Percentiles rank a stretch among this genome's conserved stretches.
Conservation (phyloP, 352 stramenopile species). For the Phytophthora sp. region DNA sequence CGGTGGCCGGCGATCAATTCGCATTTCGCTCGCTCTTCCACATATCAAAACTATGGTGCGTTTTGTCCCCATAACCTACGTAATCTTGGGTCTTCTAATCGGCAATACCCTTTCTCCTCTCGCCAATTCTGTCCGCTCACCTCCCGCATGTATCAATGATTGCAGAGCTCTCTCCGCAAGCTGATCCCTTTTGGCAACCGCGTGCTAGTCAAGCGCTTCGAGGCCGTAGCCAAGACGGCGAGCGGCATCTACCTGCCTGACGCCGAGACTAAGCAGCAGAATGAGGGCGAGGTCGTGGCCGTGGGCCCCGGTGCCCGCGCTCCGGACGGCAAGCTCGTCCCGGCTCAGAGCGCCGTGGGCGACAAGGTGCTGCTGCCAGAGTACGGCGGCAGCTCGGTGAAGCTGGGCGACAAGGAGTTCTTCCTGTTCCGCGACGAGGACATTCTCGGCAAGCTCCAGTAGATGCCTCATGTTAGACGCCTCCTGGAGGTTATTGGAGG, state of each 20-base stretch:
- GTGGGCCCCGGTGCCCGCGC: constrained; percentile 93
- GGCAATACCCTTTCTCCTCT: neutral
- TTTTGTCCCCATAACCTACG: neutral
- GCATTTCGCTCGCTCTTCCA: constrained; percentile 33
- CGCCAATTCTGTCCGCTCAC: too few relatives aligned
- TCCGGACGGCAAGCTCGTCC: constrained; percentile 89
- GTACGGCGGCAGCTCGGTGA: constrained; percentile 95
- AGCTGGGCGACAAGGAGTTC: constrained; percentile 92
- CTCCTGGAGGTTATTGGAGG: constrained; percentile 9
- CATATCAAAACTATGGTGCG: constrained; percentile 31
- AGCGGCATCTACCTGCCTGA: constrained; percentile 95
- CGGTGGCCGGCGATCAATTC: constrained; percentile 31
- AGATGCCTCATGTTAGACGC: constrained; percentile 33
- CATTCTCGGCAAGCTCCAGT: constrained; percentile 97
- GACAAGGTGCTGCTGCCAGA: constrained; percentile 97
- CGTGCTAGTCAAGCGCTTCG: constrained; percentile 93
- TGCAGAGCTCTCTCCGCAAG: constrained; percentile 77
- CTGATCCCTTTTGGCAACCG: constrained; percentile 95
- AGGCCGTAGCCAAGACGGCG: constrained; percentile 92
- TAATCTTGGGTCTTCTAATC: too few relatives aligned
- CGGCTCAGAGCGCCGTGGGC: constrained; percentile 87
- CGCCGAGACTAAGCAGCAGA: constrained; percentile 92
- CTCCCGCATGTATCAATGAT: too few relatives aligned
- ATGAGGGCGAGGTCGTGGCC: constrained; percentile 94
- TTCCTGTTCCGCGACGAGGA: constrained; percentile 96